Evolutionary conservation across 345 rosid genomes (phyloP).

Genomic region (Eucalyptus marginata): DNA sequence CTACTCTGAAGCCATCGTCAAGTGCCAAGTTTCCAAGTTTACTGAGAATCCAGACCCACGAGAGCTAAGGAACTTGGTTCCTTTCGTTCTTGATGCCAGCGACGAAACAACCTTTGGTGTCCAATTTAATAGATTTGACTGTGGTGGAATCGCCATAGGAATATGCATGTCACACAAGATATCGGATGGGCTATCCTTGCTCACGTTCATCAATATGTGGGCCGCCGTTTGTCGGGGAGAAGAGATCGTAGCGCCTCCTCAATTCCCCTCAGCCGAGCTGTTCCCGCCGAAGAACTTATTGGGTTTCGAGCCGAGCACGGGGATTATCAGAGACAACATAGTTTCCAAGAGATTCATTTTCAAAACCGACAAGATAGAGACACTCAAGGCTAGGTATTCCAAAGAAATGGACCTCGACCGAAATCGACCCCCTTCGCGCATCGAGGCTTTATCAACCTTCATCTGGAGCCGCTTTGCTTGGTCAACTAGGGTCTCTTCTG

Average conservation of each 20-base stretch:
- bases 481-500: neutral
- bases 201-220: constrained; percentile 15
- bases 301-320: neutral
- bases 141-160: constrained; percentile 13
- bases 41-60: constrained; percentile 5
- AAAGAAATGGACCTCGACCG: neutral
- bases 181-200: constrained; percentile 6
- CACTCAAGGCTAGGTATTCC: neutral
- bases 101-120: neutral
- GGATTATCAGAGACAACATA: neutral
- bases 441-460: constrained; percentile 24
- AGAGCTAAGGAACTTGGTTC: constrained; percentile 1
- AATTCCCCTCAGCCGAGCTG: constrained; percentile 3
- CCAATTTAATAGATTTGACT: constrained; percentile 20
- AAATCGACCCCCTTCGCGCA: constrained; percentile 6
- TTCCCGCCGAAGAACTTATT: constrained; percentile 8
- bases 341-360: constrained; percentile 17
- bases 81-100: neutral
- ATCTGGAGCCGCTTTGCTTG: constrained; percentile 13
- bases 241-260: neutral
- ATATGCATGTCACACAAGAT: constrained; percentile 17
- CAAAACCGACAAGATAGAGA: neutral
- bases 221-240: constrained; percentile 9
- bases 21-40: constrained; percentile 6
- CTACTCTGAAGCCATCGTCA: constrained; percentile 12